A percentile compares a stretch with the other conserved stretches of the same genome.
These are phyloP conservation scores for Chlorociboria aeruginascens DNA, from an alignment of 495 filamentous ascomycete species.

Conservation along the genomic window DNA sequence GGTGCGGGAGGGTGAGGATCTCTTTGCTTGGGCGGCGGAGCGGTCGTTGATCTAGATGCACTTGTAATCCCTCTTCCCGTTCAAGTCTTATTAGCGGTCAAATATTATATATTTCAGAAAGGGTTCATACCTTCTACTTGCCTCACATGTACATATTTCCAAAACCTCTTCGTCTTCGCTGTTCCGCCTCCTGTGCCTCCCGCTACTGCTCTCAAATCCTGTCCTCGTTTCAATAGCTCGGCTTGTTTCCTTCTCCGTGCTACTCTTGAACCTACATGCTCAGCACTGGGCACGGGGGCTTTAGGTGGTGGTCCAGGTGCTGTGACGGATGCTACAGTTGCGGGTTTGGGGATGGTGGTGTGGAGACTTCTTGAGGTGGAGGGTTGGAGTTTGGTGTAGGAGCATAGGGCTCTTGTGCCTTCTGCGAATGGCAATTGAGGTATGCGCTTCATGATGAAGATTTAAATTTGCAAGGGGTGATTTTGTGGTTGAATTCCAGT, in stretches of 20 bases:
- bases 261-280: conserved; percentile 35
- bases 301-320: conserved; percentile 77
- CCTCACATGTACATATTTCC: conserved; percentile 66
- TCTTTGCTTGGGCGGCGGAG: conserved; percentile 64
- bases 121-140: conserved; percentile 34
- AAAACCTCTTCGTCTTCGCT: conserved; percentile 60
- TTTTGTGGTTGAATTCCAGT: too few relatives aligned
- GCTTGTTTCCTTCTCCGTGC: conserved; percentile 43
- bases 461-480: too few relatives aligned
- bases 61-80: conserved; percentile 46
- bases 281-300: conserved; percentile 48
- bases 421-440: conserved; percentile 20
- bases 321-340: conserved; percentile 50
- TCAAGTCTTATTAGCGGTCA: neutral
- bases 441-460: conserved; percentile 22
- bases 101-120: neutral
- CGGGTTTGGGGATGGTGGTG: conserved; percentile 26
- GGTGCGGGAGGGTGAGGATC: conserved; percentile 55
- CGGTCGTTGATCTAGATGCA: conserved; percentile 70
- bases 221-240: conserved; percentile 36
- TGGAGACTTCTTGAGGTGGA: conserved; percentile 25
- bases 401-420: conserved; percentile 10
- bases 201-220: conserved; percentile 31
- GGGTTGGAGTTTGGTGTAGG: conserved; percentile 3
- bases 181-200: conserved; percentile 21